A percentile compares a stretch with the other conserved stretches of the same genome.
phyloP scores from a whole-genome alignment of 345 rosid genomes.

The Nasturtium officinale region DNA sequence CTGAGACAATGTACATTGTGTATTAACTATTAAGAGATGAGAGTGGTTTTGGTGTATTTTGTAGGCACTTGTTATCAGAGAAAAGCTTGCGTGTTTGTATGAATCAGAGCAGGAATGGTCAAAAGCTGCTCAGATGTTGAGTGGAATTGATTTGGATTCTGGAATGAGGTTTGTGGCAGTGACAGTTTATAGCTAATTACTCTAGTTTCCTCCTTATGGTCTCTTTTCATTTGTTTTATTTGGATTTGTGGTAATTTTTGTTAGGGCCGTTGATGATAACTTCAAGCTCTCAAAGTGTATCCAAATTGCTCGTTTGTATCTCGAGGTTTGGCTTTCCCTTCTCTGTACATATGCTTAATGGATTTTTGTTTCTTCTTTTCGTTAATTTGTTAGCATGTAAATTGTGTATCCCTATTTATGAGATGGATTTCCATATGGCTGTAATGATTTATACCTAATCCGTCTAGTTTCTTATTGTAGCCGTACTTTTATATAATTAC shows the following conservation, averaged over 20 bases:
- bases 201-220: not conserved
- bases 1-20: constrained; percentile 34
- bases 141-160: constrained; percentile 96
- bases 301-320: constrained; percentile 93
- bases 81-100: constrained; percentile 90
- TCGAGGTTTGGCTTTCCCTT: constrained; percentile 64
- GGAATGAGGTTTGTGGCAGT: constrained; percentile 75
- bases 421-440: not conserved
- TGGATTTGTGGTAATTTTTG: constrained; percentile 28
- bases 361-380: constrained; percentile 15
- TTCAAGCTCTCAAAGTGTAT: constrained; percentile 92
- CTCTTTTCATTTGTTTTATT: not conserved
- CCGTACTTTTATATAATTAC: not conserved
- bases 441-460: not conserved
- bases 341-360: not conserved
- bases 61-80: constrained; percentile 85
- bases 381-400: not conserved
- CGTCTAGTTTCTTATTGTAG: not conserved
- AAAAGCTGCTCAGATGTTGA: constrained; percentile 96
- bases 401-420: not conserved
- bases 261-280: constrained; percentile 83
- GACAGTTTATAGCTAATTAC: not conserved
- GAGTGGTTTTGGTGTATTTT: constrained; percentile 3
- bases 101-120: constrained; percentile 97
- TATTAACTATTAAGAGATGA: not conserved